Base-by-base conservation (phyloP, 352 stramenopile species). In the Pythium biforme region DNA sequence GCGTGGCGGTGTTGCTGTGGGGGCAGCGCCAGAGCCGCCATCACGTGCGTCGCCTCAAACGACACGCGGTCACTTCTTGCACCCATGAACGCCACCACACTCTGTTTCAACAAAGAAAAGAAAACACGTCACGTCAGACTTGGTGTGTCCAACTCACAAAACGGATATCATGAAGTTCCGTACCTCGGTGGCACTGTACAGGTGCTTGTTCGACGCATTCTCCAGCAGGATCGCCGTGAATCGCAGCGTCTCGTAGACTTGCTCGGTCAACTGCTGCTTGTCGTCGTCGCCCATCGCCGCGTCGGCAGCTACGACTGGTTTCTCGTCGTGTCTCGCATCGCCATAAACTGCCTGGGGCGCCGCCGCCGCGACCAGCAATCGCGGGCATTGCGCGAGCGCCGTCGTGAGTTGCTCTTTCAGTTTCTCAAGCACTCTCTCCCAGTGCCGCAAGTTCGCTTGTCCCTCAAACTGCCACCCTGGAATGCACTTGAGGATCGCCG, bases 391-490 rank as follows among this genome's bases (percentile, higher is more conserved):
- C 53, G 70, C 68, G 17, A 86, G 27, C 33, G 77, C 77, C 46
- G 58, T 39, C 74, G 52, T 57, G 17, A 93, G 79, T 51, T 88
- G 55, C 23, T 53, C 58, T 49, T 88, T 72, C 22, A 92, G 52
- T 25, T 81, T 77, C 29, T 76, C 59, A n/a, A 95, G 70, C 54
- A 94, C 79, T 0, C 40, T 34, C 5, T 47, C 62, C 82, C 86
- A 95, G 59, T 90, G 90, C 22, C 72, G 72, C 29, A 94, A 54
- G 54, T 92, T 86, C 23, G 83, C 87, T 53, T 92, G 87, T 19
- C 74, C 79, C 69, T 95, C 87, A 64, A 91, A 86, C 22, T 83
- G 79, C 87, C 87, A 95, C 9, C 81, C 79, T 14, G 78, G 77
- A 17, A 94, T 68, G 19, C 79, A 91, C 59, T 79, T 79, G 43